A percentile compares a stretch with the other conserved stretches of the same genome.
Conservation (phyloP, 1,284 basidiomycete species). For the Rhodotorula sp. region DNA sequence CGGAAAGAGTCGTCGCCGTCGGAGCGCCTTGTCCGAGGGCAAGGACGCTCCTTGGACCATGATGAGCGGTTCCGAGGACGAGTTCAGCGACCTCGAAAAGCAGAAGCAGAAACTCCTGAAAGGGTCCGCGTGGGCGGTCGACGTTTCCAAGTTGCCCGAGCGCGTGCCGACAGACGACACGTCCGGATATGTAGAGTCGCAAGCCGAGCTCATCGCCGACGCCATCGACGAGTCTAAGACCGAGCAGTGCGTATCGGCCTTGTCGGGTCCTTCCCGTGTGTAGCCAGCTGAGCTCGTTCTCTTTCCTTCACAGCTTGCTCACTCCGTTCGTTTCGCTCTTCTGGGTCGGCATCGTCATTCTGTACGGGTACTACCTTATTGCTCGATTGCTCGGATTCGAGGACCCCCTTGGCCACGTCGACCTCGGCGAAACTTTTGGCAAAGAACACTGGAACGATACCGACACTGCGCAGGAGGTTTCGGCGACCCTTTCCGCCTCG, state of each 20-base stretch:
- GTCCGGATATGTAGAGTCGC: conserved; percentile 19
- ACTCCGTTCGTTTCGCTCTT: conserved; percentile 20
- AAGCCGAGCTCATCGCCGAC: conserved; percentile 16
- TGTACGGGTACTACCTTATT: conserved; percentile 24
- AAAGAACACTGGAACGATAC: conserved; percentile 26
- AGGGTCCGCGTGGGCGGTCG: neutral
- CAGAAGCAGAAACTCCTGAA: conserved; percentile 3
- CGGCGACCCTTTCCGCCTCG: neutral
- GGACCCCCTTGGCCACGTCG: conserved; percentile 23
- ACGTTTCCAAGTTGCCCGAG: conserved; percentile 8
- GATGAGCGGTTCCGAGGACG: conserved; percentile 3
- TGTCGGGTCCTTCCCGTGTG: too few relatives aligned
- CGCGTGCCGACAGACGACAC: conserved; percentile 28
- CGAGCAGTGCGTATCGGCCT: conserved; percentile 15
- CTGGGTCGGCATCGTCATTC: conserved; percentile 17
- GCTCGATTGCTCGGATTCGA: conserved; percentile 8
- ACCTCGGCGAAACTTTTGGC: conserved; percentile 10
- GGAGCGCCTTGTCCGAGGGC: neutral
- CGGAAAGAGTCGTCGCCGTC: neutral
- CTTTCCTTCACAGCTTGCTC: conserved; percentile 7
- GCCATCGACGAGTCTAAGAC: conserved; percentile 10
- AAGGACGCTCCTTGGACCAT: neutral
- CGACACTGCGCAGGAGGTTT: neutral
- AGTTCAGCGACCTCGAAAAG: conserved; percentile 5
- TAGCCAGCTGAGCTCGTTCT: too few relatives aligned